Evolutionary conservation across 78 protist genomes (phyloP).

Genomic region (Monosiga brevicollis): DNA sequence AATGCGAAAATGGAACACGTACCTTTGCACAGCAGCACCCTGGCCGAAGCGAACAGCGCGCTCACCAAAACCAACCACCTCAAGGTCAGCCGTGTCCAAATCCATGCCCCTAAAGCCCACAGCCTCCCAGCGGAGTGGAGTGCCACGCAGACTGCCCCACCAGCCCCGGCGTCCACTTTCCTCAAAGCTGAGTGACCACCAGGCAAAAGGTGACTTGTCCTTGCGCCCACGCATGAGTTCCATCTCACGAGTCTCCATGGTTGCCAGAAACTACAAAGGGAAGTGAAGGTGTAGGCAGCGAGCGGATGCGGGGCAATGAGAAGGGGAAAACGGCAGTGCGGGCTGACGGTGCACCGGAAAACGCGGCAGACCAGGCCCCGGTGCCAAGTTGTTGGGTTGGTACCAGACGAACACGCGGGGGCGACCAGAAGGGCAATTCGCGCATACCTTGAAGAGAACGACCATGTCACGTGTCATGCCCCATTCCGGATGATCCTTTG

Average conservation of each 20-base stretch:
- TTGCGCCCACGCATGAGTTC: conserved; percentile 15
- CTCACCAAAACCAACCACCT: conserved; percentile 3
- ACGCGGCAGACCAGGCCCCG: too few relatives aligned
- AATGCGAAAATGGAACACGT: too few relatives aligned
- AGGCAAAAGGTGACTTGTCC: background rate
- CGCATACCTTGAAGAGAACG: conserved; percentile 1
- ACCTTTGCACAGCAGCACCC: conserved; percentile 16
- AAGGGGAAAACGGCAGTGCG: too few relatives aligned
- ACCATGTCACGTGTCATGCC: conserved; percentile 28
- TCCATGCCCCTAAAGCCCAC: conserved; percentile 9
- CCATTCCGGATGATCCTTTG: conserved; percentile 21
- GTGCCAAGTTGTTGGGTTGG: too few relatives aligned
- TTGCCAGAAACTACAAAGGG: conserved; percentile 14
- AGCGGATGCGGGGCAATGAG: too few relatives aligned
- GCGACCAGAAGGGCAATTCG: too few relatives aligned
- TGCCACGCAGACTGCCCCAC: background rate
- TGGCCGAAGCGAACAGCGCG: conserved; percentile 22
- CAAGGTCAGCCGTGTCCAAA: conserved; percentile 19
- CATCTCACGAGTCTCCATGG: conserved; percentile 19
- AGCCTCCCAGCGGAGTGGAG: background rate
- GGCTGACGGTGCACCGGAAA: too few relatives aligned
- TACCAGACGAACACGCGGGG: too few relatives aligned
- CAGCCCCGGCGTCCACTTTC: background rate
- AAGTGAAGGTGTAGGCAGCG: too few relatives aligned
- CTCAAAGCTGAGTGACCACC: conserved; percentile 20